phyloP scores from a whole-genome alignment of 306 rosid species.

The Castanospermum australe region DNA sequence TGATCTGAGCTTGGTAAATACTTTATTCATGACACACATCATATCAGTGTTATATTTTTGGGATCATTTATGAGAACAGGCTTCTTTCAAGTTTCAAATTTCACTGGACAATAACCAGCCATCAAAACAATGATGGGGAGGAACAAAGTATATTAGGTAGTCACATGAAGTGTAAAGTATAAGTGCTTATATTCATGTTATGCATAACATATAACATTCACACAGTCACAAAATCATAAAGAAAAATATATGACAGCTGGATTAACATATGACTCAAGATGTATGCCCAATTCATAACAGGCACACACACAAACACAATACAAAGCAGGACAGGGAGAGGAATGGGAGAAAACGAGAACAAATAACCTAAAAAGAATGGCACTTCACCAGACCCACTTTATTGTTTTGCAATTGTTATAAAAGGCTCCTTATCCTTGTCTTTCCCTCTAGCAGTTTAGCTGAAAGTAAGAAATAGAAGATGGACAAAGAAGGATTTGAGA shows the following conservation, averaged over 20 bases:
- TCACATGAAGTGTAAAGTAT: neutral
- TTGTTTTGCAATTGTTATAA: neutral
- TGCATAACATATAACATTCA: neutral
- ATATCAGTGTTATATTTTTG: neutral
- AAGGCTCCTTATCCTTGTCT: neutral
- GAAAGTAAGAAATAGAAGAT: neutral
- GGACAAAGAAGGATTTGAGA: neutral
- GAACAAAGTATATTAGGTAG: neutral
- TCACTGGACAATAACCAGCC: neutral
- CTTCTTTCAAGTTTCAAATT: neutral
- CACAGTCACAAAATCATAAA: neutral
- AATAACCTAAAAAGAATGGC: neutral
- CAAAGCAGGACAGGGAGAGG: neutral
- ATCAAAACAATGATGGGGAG: neutral
- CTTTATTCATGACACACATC: slow-evolving; percentile 4
- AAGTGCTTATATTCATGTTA: neutral
- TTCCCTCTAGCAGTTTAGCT: neutral
- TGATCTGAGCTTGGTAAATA: slow-evolving; percentile 14
- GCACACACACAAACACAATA: neutral
- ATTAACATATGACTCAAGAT: neutral
- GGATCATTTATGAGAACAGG: neutral
- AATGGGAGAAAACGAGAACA: neutral
- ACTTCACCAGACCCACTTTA: neutral
- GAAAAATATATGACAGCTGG: neutral
- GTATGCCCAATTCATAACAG: neutral